Conservation (phyloP, 2,329 filamentous ascomycete genomes). For the Pestalotiopsis sp. region DNA sequence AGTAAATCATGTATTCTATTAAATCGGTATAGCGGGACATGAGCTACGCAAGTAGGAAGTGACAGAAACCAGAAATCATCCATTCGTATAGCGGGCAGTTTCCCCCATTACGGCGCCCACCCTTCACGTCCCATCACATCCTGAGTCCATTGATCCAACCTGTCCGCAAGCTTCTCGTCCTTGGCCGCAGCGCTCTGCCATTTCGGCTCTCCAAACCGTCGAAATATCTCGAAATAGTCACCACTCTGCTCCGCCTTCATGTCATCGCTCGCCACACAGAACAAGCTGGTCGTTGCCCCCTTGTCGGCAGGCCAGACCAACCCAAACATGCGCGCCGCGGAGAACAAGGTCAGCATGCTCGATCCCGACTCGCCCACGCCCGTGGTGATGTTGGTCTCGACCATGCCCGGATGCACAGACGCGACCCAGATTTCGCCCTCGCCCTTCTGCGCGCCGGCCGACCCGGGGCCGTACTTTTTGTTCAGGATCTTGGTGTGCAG, state of each 20-base stretch:
- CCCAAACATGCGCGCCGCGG: slow-evolving; percentile 20
- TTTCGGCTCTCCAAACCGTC: slow-evolving; percentile 28
- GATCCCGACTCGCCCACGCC: slow-evolving; percentile 14
- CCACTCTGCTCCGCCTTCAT: slow-evolving; percentile 39
- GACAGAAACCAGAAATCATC: no score
- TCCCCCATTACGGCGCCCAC: slow-evolving; percentile 24
- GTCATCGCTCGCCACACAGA: slow-evolving; percentile 34
- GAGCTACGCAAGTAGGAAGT: no score
- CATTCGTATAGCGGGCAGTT: neutral
- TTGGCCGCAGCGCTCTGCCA: slow-evolving; percentile 34
- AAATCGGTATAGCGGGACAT: no score
- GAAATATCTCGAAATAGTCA: slow-evolving; percentile 31
- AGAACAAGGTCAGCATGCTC: slow-evolving; percentile 10
- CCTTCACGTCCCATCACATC: slow-evolving; percentile 31
- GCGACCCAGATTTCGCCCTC: slow-evolving; percentile 38
- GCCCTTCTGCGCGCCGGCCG: slow-evolving; percentile 22
- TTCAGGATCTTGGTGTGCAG: slow-evolving; percentile 39
- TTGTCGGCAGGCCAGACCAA: slow-evolving; percentile 28
- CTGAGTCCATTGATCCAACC: slow-evolving; percentile 33
- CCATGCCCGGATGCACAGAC: slow-evolving; percentile 40
- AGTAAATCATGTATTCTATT: no score
- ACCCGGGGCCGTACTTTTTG: slow-evolving; percentile 33
- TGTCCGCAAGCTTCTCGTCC: slow-evolving; percentile 32
- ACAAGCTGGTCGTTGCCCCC: slow-evolving; percentile 36
- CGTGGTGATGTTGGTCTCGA: slow-evolving; percentile 30